phyloP scores from a whole-genome alignment of 1,284 basidiomycete genomes.

The Xerocomus nothofagi region DNA sequence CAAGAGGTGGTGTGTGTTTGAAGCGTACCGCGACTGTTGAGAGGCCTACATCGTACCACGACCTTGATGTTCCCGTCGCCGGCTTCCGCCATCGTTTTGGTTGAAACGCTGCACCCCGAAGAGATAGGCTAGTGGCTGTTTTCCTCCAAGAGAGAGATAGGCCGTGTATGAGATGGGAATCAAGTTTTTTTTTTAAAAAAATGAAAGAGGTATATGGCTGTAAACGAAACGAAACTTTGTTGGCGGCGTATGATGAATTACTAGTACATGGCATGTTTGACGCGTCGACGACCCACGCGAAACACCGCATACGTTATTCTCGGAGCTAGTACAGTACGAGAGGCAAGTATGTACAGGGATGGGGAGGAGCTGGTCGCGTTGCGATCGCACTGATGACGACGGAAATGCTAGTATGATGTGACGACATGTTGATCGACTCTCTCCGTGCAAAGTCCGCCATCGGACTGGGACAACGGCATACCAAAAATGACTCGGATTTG shows the following conservation, averaged over 20 bases:
- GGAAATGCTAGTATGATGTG: conserved; percentile 3
- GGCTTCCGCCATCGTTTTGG: conserved; percentile 48
- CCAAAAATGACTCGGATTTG: not conserved
- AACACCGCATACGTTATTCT: conserved; percentile 14
- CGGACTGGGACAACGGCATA: not conserved
- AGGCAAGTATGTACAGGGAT: not conserved
- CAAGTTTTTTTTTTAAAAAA: too few species aligned
- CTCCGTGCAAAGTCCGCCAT: conserved; percentile 7
- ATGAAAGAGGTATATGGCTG: conserved; percentile 9
- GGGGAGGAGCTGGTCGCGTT: not conserved
- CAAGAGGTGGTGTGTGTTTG: conserved; percentile 5
- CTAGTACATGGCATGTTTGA: conserved; percentile 14
- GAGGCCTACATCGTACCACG: conserved; percentile 93
- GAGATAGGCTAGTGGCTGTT: conserved; percentile 12
- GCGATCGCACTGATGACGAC: not conserved
- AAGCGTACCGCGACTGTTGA: conserved; percentile 84
- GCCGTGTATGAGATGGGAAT: conserved; percentile 6
- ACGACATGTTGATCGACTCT: not conserved
- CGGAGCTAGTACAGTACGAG: conserved; percentile 5
- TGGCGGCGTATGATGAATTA: conserved; percentile 7
- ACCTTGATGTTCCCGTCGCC: conserved; percentile 93
- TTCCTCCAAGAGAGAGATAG: conserved; percentile 12
- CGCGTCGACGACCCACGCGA: conserved; percentile 25
- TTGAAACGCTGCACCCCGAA: conserved; percentile 13
- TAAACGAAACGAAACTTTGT: conserved; percentile 4